Percentiles rank a stretch among this genome's conserved stretches.
These are phyloP conservation scores for Ottelia alismoides DNA, from an alignment of 106 monocot genomes.

Conservation along the genomic window DNA sequence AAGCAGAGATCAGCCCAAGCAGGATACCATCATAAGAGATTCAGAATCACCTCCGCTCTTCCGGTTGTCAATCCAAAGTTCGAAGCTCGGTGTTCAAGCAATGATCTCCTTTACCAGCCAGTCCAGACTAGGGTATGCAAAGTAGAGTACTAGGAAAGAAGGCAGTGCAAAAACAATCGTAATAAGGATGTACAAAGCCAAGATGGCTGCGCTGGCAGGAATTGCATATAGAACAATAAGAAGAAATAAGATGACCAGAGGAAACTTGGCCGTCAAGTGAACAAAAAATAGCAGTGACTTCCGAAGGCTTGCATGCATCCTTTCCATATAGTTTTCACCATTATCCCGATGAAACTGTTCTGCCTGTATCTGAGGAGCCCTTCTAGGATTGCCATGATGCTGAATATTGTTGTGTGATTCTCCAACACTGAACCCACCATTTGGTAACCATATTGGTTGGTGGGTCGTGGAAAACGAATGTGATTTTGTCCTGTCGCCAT, in stretches of 20 bases:
- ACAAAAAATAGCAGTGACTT: conserved; percentile 13
- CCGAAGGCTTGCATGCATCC: conserved; percentile 6
- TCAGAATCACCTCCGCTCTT: too few relatives aligned
- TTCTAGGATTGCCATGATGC: conserved; percentile 5
- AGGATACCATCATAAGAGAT: too few relatives aligned
- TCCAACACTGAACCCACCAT: not conserved
- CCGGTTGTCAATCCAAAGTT: too few relatives aligned
- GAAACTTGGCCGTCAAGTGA: conserved; percentile 21
- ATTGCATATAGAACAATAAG: conserved; percentile 22
- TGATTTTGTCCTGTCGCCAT: conserved; percentile 11
- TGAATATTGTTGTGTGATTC: too few relatives aligned
- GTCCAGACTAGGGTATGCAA: conserved; percentile 20
- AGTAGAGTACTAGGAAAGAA: conserved; percentile 18
- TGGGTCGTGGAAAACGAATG: conserved; percentile 4
- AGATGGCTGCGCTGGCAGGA: conserved; percentile 25
- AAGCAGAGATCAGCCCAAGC: too few relatives aligned
- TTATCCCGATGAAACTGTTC: not conserved
- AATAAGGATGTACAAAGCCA: conserved; percentile 17
- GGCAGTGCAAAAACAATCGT: conserved; percentile 22
- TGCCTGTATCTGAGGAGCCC: not conserved
- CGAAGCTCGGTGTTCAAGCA: conserved; percentile 5
- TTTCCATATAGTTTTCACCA: conserved; percentile 5
- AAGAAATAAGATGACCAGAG: conserved; percentile 21
- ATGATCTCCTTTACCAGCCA: conserved; percentile 24
- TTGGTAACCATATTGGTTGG: conserved; percentile 5